Base-by-base conservation (phyloP, 1,139 yeast species). In the Lodderomyces margitis region DNA sequence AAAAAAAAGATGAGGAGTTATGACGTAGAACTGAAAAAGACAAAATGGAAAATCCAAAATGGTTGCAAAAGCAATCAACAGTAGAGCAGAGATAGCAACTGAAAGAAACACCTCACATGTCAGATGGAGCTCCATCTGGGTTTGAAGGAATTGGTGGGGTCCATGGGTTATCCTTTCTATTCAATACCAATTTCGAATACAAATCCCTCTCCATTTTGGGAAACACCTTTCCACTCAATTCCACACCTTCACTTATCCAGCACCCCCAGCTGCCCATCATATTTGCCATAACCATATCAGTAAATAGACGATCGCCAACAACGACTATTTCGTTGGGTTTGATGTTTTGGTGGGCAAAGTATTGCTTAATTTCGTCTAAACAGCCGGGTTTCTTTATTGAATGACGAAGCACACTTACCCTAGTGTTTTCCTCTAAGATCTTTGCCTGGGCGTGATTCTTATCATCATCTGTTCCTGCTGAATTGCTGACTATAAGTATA, bases 281-380 rank as follows among this genome's bases (percentile, higher is more conserved):
- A 54, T 91, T 91, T 15, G 97, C 97, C 96, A 92, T 87, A 41
- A 91, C 66, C 46, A 92, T 78, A 59, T 92, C 98, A 0, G 98
- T 92, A 62, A 89, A 81, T 31, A 92, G 70, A 30, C 98, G 66
- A 54, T 92, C 98, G 0, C 98, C 98, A 15, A 92, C 78, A 4
- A 92, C 83, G 0, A 89, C 88, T 17, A 92, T 80, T 51, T 91
- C 87, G 14, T 70, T 58, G 0, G 94, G 78, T 6, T 67, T 58
- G 6, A 83, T 67, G 1, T 75, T 75, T 25, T 72, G 66, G 17
- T 62, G 44, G 12, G 56, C 57, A 55, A 88, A 83, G 52, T 83
- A 78, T 0, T 70, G 72, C 62, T 81, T 59, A 17, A 92, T 79
- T 54, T 88, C 96, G 0, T 63, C 61, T 50, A 76, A 76, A 55